Base-by-base conservation (phyloP, 1,139 yeast genomes). In the Magnusiomyces magnusii region DNA sequence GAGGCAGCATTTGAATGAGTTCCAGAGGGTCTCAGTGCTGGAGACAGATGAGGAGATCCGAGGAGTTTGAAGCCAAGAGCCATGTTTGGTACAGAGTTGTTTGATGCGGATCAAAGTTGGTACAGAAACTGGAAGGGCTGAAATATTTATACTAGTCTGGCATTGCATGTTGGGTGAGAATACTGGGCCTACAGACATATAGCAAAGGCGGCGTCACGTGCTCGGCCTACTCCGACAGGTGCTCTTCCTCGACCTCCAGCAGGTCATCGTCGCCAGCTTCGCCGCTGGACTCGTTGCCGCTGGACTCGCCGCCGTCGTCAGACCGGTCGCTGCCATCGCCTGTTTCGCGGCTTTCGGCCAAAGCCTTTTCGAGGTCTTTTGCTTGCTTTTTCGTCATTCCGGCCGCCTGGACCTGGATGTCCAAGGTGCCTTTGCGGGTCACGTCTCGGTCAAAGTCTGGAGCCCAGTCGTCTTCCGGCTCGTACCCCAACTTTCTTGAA, bases 341-440 rank as follows among this genome's bases (percentile, higher is more conserved):
- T 19, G 9, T 17, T 71, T 74, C 92, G 78, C 95, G 85, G 79
- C 58, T 80, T 75, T 66, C 79, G 73, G 70, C 68, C 60, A 90
- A 83, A 0, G 95, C 96, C 56, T 77, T 80, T 70, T 91, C 97
- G 65, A 91, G 78, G 62, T 87, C 95, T 64, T 80, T 79, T 7
- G 82, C 80, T 67, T 80, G 82, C 74, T 88, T 87, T 71, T 86
- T 89, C 56, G 85, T 83, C 71, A 82, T 90, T 1, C 99, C 99
- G 0, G 97, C 89, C 0, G 99, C 99, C 67, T 86, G 85, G 3
- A 93, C 95, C 64, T 85, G 83, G 19, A 84, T 80, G 74, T 93
- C 99, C 65, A 93, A 78, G 60, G 82, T 81, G 55, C 82, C 86
- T 17, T 73, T 76, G 68, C 97, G 81, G 61, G 76, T 65, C 2